Conservation (phyloP, 2,329 filamentous ascomycete genomes). For the Diaporthe amygdali region DNA sequence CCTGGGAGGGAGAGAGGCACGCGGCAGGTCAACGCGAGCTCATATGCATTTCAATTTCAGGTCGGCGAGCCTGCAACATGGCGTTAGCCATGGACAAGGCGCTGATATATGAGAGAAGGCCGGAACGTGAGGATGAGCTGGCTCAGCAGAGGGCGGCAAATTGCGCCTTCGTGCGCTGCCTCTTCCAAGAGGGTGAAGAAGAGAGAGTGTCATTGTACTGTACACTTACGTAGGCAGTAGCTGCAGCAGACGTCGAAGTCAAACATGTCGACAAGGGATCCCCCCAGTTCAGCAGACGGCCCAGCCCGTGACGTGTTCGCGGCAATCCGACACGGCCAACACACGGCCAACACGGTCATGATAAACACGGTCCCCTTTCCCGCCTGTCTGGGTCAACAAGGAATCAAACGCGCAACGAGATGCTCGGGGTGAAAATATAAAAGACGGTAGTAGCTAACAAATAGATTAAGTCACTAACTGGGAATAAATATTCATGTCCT, state of each 20-base stretch:
- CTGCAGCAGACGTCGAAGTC: neutral
- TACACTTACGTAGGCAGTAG: too few species aligned
- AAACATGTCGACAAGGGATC: neutral
- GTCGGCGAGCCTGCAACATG: neutral
- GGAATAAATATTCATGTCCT: neutral
- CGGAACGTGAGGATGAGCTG: neutral
- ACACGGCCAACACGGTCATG: neutral
- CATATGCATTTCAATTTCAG: neutral
- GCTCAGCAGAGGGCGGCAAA: neutral
- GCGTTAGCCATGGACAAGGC: too few species aligned
- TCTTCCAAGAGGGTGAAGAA: too few species aligned
- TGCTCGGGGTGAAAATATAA: neutral
- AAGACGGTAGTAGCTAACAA: neutral
- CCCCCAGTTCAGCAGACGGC: slow-evolving; percentile 13
- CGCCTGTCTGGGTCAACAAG: neutral
- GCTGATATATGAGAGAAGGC: too few species aligned
- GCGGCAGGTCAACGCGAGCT: neutral
- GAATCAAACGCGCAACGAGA: neutral
- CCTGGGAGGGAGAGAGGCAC: neutral
- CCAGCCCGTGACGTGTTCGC: slow-evolving; percentile 17
- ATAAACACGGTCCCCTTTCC: neutral
- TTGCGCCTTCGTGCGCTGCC: neutral
- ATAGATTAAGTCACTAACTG: too few species aligned
- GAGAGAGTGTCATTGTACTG: too few species aligned
- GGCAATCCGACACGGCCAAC: slow-evolving; percentile 4